Base-by-base conservation (phyloP, 306 rosid species). In the Trichosanthes cucumerina region DNA sequence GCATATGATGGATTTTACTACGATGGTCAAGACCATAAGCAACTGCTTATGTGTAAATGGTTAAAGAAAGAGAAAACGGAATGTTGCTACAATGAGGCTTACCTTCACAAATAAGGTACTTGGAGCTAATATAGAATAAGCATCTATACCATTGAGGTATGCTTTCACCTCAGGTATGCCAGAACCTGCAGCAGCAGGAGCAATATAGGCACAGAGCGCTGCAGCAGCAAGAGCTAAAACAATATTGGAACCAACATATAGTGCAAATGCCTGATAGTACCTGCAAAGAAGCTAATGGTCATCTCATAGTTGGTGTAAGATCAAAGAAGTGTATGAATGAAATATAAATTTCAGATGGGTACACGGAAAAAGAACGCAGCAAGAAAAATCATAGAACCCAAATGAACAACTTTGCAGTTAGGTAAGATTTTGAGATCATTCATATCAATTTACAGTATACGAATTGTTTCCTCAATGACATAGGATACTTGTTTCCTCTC, bases 121-220 rank as follows among this genome's bases (percentile, higher is more conserved):
- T 34, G 96, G 95, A 76, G 97, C 96, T 86, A 92, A 78, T 83
- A 90, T 90, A 49, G 93, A 86, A 78, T 86, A 85, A 59, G 93
- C 84, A 80, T 92, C 97, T 56, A 92, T 62, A 24, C 97, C 97
- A 53, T 92, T 92, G 82, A 92, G 97, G 81, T 92, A 92, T 56
- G 97, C 95, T 88, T 92, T 92, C 78, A 92, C 97, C 87, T 92
- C 97, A 21, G 97, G 97, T 78, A 92, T 90, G 60, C 97, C 96
- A 10, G 97, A 92, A 23, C 97, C 97, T 12, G 97, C 95, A 49
- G 97, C 97, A 56, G 93, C 93, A 16, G 97, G 97, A 72, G 90
- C 86, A 59, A 90, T 44, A 81, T 80, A 92, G 72, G 92, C 95
- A 75, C 97, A 92, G 11, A 92, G 87, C 31, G 77, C 68, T 5